phyloP scores from a whole-genome alignment of 345 rosid genomes.

The Gossypium longicalyx region DNA sequence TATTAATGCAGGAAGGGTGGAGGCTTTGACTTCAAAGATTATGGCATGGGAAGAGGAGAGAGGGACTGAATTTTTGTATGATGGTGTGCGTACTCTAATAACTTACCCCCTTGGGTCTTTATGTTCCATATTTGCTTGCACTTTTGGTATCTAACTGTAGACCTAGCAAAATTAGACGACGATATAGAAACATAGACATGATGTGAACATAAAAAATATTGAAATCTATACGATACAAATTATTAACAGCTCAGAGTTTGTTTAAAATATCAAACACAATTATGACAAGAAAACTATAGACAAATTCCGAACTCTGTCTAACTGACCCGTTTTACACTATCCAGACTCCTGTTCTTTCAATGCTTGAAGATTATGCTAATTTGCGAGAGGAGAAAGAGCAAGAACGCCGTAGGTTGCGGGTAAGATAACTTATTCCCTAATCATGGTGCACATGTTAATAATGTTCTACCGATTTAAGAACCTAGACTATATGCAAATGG shows the following conservation, averaged over 20 bases:
- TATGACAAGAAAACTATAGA: background rate
- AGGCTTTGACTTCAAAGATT: conserved; percentile 74
- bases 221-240: too few relatives aligned
- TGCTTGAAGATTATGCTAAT: conserved; percentile 80
- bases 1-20: conserved; percentile 65
- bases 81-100: conserved; percentile 62
- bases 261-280: too few relatives aligned
- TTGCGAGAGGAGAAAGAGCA: conserved; percentile 90
- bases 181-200: too few relatives aligned
- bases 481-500: background rate
- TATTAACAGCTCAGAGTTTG: too few relatives aligned
- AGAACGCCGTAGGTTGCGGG: conserved; percentile 86
- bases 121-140: background rate
- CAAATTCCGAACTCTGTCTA: background rate
- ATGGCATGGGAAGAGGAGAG: conserved; percentile 89
- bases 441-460: background rate
- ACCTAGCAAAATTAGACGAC: too few relatives aligned
- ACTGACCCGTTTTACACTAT: conserved; percentile 12
- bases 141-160: too few relatives aligned
- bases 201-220: too few relatives aligned
- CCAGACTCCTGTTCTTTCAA: conserved; percentile 76
- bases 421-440: conserved; percentile 26
- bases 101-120: background rate
- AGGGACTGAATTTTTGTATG: conserved; percentile 68
- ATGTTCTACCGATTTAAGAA: background rate